Conservation (phyloP, 345 rosid genomes). For the Heritiera fomes region DNA sequence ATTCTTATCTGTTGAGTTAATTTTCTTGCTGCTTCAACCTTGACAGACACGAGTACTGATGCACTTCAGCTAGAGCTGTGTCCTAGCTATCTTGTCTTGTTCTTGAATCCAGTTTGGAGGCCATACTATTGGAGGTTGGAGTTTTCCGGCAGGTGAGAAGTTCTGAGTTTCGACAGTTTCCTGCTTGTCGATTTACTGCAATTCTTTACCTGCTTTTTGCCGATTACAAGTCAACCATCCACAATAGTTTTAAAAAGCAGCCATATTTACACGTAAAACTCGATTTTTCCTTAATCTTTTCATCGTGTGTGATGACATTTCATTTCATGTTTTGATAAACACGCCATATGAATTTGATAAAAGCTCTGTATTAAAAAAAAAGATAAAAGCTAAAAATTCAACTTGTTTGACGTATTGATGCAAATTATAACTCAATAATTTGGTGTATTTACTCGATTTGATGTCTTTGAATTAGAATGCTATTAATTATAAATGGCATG, state of each 20-base stretch:
- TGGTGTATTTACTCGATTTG: no score
- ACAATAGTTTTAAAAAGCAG: background rate
- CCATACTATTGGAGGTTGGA: background rate
- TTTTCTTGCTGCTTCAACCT: background rate
- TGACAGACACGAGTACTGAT: background rate
- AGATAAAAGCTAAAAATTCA: no score
- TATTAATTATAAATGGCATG: no score
- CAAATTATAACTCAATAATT: no score
- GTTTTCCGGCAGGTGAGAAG: background rate
- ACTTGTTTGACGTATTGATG: no score
- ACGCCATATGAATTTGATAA: background rate
- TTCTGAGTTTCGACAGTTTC: background rate
- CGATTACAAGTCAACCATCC: background rate
- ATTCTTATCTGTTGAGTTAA: background rate
- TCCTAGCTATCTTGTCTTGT: background rate
- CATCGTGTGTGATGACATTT: constrained; percentile 11
- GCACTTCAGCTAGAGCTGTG: background rate
- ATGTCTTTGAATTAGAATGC: no score
- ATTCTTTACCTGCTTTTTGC: background rate
- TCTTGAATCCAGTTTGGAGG: background rate
- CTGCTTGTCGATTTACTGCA: background rate
- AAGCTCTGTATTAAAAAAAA: no score
- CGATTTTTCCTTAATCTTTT: background rate
- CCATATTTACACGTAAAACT: constrained; percentile 6
- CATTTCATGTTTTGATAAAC: background rate